Evolutionary conservation across 2,329 filamentous ascomycete genomes (phyloP), one percentile per base, ranked within the genome.

Genomic region (Sclerotinia nivalis): DNA sequence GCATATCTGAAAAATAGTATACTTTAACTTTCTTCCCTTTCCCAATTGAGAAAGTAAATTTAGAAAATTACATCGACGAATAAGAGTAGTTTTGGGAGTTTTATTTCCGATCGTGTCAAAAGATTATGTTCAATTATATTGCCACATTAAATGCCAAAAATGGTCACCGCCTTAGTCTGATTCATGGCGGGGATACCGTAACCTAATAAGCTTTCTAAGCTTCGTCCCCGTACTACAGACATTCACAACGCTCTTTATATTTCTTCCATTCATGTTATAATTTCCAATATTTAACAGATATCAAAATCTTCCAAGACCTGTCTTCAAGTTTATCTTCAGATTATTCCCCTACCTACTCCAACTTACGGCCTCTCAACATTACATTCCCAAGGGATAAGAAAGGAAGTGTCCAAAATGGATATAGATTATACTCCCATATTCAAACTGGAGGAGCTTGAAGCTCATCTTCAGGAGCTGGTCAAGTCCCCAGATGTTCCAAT

Each of bases 401-500:
- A 13, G 47, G 18, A 5, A 52, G 18, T 40, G 61, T 37, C 47
- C 49, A 55, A 31, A 5, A 69, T 69, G 66, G 47, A 64, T 28
- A 20, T 40, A 34, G 66, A 69, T 25, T 58, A 54, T 64, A 69
- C 66, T 10, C 66, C 66, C 49, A 69, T 69, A 62, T 69, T 64
- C 25, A 69, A 86, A 12, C 80, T 89, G 25, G 81, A 84, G 31
- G 85, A 87, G 73, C 82, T 90, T 31, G 81, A 85, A 62, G 77
- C 76, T 31, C 88, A 89, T 76, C 80, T 90, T 22, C 81, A 84
- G 65, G 78, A 83, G 40, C 79, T 89, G n/a, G 72, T 82, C 25
- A 76, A 79, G 37, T 81, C 84, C 71, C 80, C 83, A 25, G 79
- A 79, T 0, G 77, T 82, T 1, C 76, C 80, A 0, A 79, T 86